These are phyloP conservation scores for Baorangia bicolor DNA, from an alignment of 768 basidiomycete species.

Conservation along the genomic window DNA sequence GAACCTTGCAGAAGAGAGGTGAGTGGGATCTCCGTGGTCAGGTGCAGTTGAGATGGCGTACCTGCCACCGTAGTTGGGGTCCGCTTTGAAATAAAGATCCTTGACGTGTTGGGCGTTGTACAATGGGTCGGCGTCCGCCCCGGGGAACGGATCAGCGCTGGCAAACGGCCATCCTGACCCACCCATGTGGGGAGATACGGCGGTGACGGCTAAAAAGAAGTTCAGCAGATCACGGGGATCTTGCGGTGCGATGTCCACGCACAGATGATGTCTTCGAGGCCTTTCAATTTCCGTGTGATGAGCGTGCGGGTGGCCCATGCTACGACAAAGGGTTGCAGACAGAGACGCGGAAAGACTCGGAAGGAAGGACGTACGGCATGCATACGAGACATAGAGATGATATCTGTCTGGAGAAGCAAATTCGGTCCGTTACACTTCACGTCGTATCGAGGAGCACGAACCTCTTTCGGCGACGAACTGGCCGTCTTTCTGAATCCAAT, in stretches of 20 bases:
- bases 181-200: conserved; percentile 87
- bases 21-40: neutral
- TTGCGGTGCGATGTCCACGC: conserved; percentile 27
- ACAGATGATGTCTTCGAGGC: conserved; percentile 83
- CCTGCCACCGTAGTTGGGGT: conserved; percentile 73
- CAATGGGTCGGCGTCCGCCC: conserved; percentile 72
- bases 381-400: conserved; percentile 85
- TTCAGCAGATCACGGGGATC: neutral
- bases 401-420: conserved; percentile 63
- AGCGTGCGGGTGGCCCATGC: conserved; percentile 94
- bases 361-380: conserved; percentile 62
- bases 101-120: conserved; percentile 68
- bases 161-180: conserved; percentile 86
- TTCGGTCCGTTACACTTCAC: neutral
- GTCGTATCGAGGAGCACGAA: conserved; percentile 29
- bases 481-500: conserved; percentile 53
- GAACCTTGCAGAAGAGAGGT: conserved; percentile 44
- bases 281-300: conserved; percentile 89
- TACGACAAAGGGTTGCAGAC: conserved; percentile 23
- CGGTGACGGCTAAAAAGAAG: conserved; percentile 57
- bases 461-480: conserved; percentile 76
- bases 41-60: conserved; percentile 25
- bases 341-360: no score
- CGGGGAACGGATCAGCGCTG: conserved; percentile 62
- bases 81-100: conserved; percentile 80